phyloP scores from a whole-genome alignment of 225 moss, liverwort and hornwort species.

The Pleurozium schreberi region DNA sequence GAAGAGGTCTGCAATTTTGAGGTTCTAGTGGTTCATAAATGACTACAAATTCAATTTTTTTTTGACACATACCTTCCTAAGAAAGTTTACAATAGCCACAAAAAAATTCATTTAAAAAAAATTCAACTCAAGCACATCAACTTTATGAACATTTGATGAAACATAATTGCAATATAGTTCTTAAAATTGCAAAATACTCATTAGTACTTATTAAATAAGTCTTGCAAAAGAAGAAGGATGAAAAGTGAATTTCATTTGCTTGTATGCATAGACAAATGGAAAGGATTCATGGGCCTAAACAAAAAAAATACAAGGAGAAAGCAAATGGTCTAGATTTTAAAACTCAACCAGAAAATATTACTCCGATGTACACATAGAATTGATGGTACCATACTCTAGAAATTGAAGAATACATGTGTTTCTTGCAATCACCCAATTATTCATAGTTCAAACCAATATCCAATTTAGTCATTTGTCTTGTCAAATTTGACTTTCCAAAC shows the following conservation, averaged over 20 bases:
- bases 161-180: too few relatives aligned
- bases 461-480: neutral
- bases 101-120: neutral
- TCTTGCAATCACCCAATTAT: neutral
- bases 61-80: accelerated
- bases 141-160: neutral
- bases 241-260: neutral
- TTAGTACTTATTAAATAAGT: neutral
- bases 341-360: neutral
- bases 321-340: accelerated
- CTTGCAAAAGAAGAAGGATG: neutral
- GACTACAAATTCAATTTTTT: neutral
- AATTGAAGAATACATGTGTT: neutral
- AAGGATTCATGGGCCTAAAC: neutral
- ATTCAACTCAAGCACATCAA: neutral
- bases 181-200: neutral
- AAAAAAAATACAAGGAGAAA: neutral
- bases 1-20: neutral
- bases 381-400: accelerated
- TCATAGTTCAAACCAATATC: neutral
- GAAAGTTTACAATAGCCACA: neutral
- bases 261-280: neutral
- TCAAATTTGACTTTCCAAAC: neutral
- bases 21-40: neutral
- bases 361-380: accelerated